Evolutionary conservation across 768 basidiomycete species (phyloP), one percentile per base, ranked within the genome.

Genomic region (Lactarius trivialis): DNA sequence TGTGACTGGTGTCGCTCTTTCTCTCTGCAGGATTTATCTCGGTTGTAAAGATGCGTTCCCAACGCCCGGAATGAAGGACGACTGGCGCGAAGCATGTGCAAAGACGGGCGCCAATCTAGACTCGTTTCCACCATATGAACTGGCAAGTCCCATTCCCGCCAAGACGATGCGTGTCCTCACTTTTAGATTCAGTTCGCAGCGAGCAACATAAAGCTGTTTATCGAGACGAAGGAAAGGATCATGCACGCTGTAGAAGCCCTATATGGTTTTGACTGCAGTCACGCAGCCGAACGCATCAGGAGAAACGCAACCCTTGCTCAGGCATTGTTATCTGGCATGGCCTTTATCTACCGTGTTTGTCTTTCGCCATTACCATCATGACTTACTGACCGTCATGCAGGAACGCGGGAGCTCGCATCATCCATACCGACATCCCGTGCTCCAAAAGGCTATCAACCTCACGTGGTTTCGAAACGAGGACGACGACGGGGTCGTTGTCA

Each of bases 41-140:
- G 32, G 33, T 41, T 62, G 61, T 33, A 48, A 48, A 26, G 43
- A 62, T 24, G 56, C 56, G 36, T 62, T 62, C 26, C 61, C 61
- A 0, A 21, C 50, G 3, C 15, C 24, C 32, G 0, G 24, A 24
- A 17, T 5, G 26, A 45, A 21, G 34, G 34, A n/a, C 1, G 26
- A 37, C 1, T 62, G 61, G 61, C 36, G 14, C 11, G 51, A 58
- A 2, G 51, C 49, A 7, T 58, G 56, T 48, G 15, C 3, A 7
- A 45, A 14, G 43, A 24, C 30, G 1, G 51, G 24, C 2, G 12
- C 19, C 21, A 1, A 30, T 32, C 41, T 41, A 7, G 12, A 5
- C 21, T 15, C 8, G 11, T 49, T 28, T 45, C 14, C 1, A 37
- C 21, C 14, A 12, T 17, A n/a, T 3, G 34, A 62, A 15, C 24